Conservation (phyloP, 345 rosid genomes). For the Trapa bicornis region DNA sequence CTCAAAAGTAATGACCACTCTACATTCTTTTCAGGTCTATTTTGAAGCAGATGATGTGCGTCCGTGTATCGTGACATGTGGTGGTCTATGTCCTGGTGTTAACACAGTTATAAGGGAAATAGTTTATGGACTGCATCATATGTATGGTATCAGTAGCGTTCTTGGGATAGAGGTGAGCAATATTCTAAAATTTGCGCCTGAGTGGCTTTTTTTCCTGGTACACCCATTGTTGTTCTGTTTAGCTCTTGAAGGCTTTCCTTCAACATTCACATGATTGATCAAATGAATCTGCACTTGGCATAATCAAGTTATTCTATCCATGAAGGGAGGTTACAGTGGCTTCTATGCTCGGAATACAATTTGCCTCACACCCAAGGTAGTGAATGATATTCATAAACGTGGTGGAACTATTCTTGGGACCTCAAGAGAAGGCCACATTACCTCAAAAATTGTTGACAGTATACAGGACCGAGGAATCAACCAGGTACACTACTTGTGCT, state of each 20-base stretch:
- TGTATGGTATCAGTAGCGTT: slow-evolving; percentile 31
- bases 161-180: slow-evolving; percentile 31
- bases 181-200: background rate
- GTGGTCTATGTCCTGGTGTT: slow-evolving; percentile 39
- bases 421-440: slow-evolving; percentile 32
- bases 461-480: slow-evolving; percentile 39
- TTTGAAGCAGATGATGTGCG: slow-evolving; percentile 29
- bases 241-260: background rate
- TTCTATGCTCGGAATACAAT: slow-evolving; percentile 38
- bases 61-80: slow-evolving; percentile 37
- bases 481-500: slow-evolving; percentile 16
- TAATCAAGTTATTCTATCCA: background rate
- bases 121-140: slow-evolving; percentile 27
- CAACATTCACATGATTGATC: background rate
- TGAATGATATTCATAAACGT: slow-evolving; percentile 34
- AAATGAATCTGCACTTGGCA: background rate
- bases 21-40: slow-evolving; percentile 18
- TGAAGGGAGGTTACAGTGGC: slow-evolving; percentile 36
- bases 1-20: background rate
- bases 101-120: slow-evolving; percentile 38
- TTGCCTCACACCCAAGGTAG: slow-evolving; percentile 23
- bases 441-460: slow-evolving; percentile 35
- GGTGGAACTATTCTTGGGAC: slow-evolving; percentile 41
- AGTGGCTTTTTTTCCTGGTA: background rate
- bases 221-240: background rate